Percentiles rank a stretch among this genome's conserved stretches.
These are phyloP conservation scores for Heritiera littoralis DNA, from an alignment of 345 rosid species.

Conservation along the genomic window DNA sequence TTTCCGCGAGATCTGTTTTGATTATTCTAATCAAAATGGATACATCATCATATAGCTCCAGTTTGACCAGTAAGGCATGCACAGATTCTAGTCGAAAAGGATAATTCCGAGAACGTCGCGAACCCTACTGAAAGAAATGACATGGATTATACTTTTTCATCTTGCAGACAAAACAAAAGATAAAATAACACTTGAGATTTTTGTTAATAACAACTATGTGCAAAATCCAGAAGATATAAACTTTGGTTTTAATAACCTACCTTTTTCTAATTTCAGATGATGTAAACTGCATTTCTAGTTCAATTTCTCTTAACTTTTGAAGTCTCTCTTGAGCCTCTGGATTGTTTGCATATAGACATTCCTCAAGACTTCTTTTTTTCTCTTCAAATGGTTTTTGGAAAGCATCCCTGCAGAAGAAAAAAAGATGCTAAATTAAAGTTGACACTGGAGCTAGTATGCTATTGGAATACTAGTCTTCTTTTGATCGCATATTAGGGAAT, in stretches of 20 bases:
- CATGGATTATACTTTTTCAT: background rate
- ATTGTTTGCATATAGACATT: constrained; percentile 48
- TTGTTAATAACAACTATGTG: background rate
- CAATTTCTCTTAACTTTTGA: constrained; percentile 54
- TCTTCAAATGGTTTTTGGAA: constrained; percentile 50
- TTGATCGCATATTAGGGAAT: background rate
- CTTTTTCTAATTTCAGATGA: constrained; percentile 58
- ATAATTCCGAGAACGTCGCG: background rate
- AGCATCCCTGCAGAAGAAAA: constrained; percentile 50
- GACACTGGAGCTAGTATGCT: background rate
- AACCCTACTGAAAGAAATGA: background rate
- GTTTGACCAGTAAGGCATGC: background rate
- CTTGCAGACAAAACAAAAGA: background rate
- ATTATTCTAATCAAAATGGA: background rate
- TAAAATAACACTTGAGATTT: background rate
- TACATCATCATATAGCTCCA: background rate
- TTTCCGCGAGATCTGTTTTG: background rate
- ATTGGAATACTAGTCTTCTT: background rate
- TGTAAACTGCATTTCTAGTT: constrained; percentile 49
- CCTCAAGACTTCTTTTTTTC: constrained; percentile 57
- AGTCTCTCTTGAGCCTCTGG: constrained; percentile 59
- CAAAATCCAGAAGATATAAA: background rate
- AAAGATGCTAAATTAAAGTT: constrained; percentile 6
- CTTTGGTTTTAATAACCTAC: constrained; percentile 27
- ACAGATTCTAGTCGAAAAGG: background rate